Base-by-base conservation (phyloP, 2,329 filamentous ascomycete species). In the Scopulariopsis brevicaulis region DNA sequence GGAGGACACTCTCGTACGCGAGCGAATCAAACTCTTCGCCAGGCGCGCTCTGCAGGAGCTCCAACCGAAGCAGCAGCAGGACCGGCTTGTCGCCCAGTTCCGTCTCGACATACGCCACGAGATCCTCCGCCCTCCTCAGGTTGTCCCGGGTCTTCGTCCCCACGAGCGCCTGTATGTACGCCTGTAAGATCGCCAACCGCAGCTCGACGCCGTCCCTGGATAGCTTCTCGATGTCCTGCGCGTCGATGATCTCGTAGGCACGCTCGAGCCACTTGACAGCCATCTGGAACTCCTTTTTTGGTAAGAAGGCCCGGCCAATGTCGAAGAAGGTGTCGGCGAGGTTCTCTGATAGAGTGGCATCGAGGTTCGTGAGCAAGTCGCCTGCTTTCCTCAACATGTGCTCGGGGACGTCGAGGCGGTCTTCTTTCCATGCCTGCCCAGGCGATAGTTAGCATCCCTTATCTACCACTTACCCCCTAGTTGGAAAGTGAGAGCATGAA, bases 241-340 rank as follows among this genome's bases (percentile, higher is more conserved):
- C 64, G 55, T 79, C 77, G 28, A 92, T 73, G 32, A 84, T 65
- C 12, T 83, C 73, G 54, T 82, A 76, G 2, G 89, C 84, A 62
- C 88, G 79, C 58, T 85, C 78, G 0, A 96, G 73, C 94, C 93
- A 97, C 64, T 80, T 84, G 1, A 78, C 67, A 0, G 89, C 86
- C 52, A 78, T 66, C 1, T 71, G 64, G 61, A 77, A 77, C 56
- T 87, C 76, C 8, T 75, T 71, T 56, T 78, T 80, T 3, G 66
- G 68, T 2, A 82, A 68, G 15, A 86, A 70, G 15, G 77, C 76
- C 54, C 78, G 83, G 3, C 90, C 90, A 48, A 96, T 87, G 60
- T 87, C 83, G 62, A 85, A 89, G 8, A 91, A 75, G 2, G 86
- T 73, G 63, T 90, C 85, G 4, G 84, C 79, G 51, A 92, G 70